Evolutionary conservation across 495 filamentous ascomycete species (phyloP).

Genomic region (Penicillium psychrofluorescens): DNA sequence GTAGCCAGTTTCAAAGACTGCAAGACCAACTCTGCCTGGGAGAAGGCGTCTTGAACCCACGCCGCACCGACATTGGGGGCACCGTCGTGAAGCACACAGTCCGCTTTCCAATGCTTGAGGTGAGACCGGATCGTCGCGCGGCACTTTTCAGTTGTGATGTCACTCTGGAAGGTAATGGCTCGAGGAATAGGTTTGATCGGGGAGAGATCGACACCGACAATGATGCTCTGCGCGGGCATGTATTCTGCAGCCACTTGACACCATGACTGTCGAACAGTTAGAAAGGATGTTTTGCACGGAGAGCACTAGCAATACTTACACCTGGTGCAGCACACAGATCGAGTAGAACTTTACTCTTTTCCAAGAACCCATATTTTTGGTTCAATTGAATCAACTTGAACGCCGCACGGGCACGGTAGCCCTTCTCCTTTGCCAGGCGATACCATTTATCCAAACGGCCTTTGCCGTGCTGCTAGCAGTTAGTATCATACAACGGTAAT

Average conservation of each 20-base stretch:
- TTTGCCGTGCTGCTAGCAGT: slow-evolving; percentile 69
- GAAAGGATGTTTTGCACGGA: slow-evolving; percentile 4
- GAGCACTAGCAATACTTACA: slow-evolving; percentile 42
- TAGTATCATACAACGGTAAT: slow-evolving; percentile 6
- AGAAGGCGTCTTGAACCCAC: slow-evolving; percentile 98
- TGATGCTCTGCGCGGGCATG: slow-evolving; percentile 85
- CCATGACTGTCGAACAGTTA: slow-evolving; percentile 63
- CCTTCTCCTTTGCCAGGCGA: slow-evolving; percentile 95
- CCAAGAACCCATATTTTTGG: slow-evolving; percentile 96
- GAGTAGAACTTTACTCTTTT: slow-evolving; percentile 89
- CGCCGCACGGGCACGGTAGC: slow-evolving; percentile 89
- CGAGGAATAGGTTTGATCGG: slow-evolving; percentile 94
- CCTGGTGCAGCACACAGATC: slow-evolving; percentile 97
- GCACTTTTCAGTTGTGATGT: slow-evolving; percentile 97
- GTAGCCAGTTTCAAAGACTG: slow-evolving; percentile 90
- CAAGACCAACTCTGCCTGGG: slow-evolving; percentile 89
- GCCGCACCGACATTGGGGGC: slow-evolving; percentile 96
- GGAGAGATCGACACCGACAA: slow-evolving; percentile 89
- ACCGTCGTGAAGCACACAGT: slow-evolving; percentile 96
- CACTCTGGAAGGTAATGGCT: slow-evolving; percentile 91
- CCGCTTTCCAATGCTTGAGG: slow-evolving; percentile 95
- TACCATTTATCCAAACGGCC: slow-evolving; percentile 98
- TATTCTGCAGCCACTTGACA: slow-evolving; percentile 95
- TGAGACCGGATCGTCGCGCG: slow-evolving; percentile 84
- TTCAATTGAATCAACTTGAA: slow-evolving; percentile 99